Conservation (phyloP, 768 basidiomycete genomes). For the Pleurotus giganteus region DNA sequence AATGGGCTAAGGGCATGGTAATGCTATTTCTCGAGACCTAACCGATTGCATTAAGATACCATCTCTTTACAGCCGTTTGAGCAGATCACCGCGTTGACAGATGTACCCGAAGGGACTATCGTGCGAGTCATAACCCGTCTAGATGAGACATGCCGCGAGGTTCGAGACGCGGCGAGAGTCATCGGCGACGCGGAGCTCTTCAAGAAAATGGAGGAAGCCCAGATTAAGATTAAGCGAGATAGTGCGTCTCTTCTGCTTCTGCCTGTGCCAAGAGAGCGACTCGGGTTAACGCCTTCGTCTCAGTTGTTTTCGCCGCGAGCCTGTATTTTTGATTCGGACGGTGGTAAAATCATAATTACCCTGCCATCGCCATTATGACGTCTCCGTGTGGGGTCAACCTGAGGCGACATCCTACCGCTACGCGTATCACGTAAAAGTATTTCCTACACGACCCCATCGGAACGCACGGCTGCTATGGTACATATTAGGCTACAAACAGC, state of each 20-base stretch:
- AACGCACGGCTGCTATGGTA: too few relatives aligned
- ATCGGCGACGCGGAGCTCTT: slow-evolving; percentile 95
- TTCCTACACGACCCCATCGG: too few relatives aligned
- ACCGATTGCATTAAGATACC: background rate
- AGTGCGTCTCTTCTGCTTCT: slow-evolving; percentile 55
- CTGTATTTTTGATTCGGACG: slow-evolving; percentile 65
- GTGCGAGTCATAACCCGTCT: slow-evolving; percentile 94
- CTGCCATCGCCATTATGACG: too few relatives aligned
- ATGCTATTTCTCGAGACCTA: slow-evolving; percentile 18
- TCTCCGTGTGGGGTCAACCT: too few relatives aligned
- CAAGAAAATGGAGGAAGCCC: slow-evolving; percentile 97
- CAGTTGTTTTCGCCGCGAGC: slow-evolving; percentile 86
- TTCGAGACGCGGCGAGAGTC: slow-evolving; percentile 94
- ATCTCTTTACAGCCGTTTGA: slow-evolving; percentile 77
- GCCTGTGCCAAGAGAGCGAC: background rate
- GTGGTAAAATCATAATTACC: too few relatives aligned
- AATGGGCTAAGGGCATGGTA: slow-evolving; percentile 99
- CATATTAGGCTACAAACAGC: too few relatives aligned
- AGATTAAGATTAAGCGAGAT: slow-evolving; percentile 92
- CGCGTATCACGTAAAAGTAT: too few relatives aligned
- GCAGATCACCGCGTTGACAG: slow-evolving; percentile 89
- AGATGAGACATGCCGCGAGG: slow-evolving; percentile 96
- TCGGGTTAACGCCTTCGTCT: background rate
- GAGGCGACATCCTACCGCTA: too few relatives aligned
- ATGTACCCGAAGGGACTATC: slow-evolving; percentile 95